Base-by-base conservation (phyloP, 495 filamentous ascomycete genomes). In the Penicillium flavigenum region DNA sequence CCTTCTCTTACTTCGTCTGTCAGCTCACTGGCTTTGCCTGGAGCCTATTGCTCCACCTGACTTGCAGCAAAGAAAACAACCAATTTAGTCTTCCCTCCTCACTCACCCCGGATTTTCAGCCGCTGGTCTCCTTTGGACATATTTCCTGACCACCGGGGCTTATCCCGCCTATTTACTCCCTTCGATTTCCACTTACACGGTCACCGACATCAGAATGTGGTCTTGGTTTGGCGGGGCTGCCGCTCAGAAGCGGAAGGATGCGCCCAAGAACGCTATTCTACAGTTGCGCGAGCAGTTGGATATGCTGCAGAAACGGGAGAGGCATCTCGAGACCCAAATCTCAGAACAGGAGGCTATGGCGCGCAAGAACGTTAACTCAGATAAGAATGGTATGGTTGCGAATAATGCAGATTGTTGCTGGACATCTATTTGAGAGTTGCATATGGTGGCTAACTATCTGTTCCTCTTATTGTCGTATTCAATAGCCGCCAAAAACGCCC, bases 291-390 rank as follows among this genome's bases (percentile, higher is more conserved):
- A 86, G 63, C 92, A 96, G 81, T 81, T 98, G 26, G 92, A 96
- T 60, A 96, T 97, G 93, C 82, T 99, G 61, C 90, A 95, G 75
- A 99, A 99, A 83, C 81, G 95, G 44, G 92, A 99, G 77, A 87
- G 82, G 68, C 91, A 98, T 68, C 77, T 97, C 44, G 88, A 92
- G 71, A 86, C 81, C 59, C 92, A 94, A 78, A 96, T 97, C 76
- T 86, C 86, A 16, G 92, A 98, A 73, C 94, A 99, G 70, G 94
- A 98, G 70, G 80, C 83, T 38, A 81, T 92, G 58, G 95, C 94
- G n/a, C 81, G 89, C 75, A 96, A 96, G 80, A 85, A 92, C 61
- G 86, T 96, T 24, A 87, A 80, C 64, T 82, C 88, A 41, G 98
- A 99, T 80, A 96, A 96, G 76, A 91, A 82, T 60, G 88, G 92